These are phyloP conservation scores for Penicillium olsonii DNA, from an alignment of 2,329 filamentous ascomycete genomes.

Conservation along the genomic window DNA sequence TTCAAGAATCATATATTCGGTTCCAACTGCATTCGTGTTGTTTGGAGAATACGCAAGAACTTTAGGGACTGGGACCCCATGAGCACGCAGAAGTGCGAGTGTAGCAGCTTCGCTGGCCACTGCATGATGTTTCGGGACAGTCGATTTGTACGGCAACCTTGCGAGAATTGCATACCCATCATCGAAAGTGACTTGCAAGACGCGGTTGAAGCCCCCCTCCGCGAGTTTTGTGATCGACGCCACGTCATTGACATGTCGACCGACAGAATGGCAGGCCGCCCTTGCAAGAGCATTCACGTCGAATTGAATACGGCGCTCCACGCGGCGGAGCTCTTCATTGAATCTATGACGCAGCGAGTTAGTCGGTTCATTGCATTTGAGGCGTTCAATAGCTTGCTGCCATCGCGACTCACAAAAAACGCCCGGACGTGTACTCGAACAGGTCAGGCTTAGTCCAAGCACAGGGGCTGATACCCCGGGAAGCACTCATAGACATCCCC, in stretches of 20 bases:
- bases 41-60: constrained; percentile 38
- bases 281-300: constrained; percentile 11
- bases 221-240: constrained; percentile 31
- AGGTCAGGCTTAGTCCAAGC: constrained; percentile 1
- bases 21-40: constrained; percentile 36
- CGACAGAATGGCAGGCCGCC: constrained; percentile 6
- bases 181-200: constrained; percentile 33
- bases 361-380: neutral
- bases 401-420: constrained; percentile 6
- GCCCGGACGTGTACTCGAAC: constrained; percentile 9
- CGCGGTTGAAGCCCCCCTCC: constrained; percentile 42
- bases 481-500: neutral
- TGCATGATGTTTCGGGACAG: constrained; percentile 31
- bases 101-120: constrained; percentile 44
- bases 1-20: constrained; percentile 44
- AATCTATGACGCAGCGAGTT: constrained; percentile 6
- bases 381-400: neutral
- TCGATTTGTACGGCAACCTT: constrained; percentile 35
- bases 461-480: too few species aligned
- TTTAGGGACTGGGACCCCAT: constrained; percentile 40
- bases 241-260: constrained; percentile 1
- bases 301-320: constrained; percentile 9
- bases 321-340: constrained; percentile 14
- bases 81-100: constrained; percentile 33
- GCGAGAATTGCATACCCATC: constrained; percentile 34